Base-by-base conservation (phyloP, 805 yeast genomes). In the Ogataea ganodermae region DNA sequence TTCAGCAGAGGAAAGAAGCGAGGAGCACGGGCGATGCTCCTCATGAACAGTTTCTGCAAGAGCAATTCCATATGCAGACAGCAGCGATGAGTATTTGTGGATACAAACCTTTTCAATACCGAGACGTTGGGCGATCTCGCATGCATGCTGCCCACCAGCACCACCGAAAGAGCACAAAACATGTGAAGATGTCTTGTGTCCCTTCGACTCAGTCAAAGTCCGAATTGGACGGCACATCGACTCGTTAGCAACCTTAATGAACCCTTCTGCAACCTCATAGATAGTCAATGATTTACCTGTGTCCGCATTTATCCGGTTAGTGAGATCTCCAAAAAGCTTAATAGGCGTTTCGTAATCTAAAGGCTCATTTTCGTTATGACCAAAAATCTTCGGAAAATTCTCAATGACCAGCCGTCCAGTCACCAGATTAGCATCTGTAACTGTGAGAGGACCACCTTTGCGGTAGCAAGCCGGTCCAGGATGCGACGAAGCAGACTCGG, bases 401-500 rank as follows among this genome's bases (percentile, higher is more conserved):
- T 81, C 86, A 1, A 90, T 86, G 2, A 84, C 69, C 30, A 89
- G 72, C 46, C 95, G 72, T 2, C 94, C 94, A 24, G 86, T 66
- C 42, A 83, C 70, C 44, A 89, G 67, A 57, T 88, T 88, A 3
- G 96, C 96, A 69, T 89, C 96, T 0, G 96, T 88, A 4, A 88
- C 84, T 0, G 96, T 87, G 43, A 88, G 67, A 0, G 91, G 92
- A 8, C 96, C 96, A 10, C 86, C 86, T 59, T 88, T 89, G 46
- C 92, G 73, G 67, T 88, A 88, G 59, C 92, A 86, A 1, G 91
- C 87, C 2, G 96, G 96, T 6, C 96, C 96, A 2, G 96, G 96
- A 58, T 89, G 91, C 1, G 95, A 86, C 3, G 89, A 76, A 8
- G 96, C 96, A 48, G 89, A 81, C 56, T 86, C 92, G 0, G 96